Base-by-base conservation (phyloP, 164 flowering plant species). In the Piper betle region DNA sequence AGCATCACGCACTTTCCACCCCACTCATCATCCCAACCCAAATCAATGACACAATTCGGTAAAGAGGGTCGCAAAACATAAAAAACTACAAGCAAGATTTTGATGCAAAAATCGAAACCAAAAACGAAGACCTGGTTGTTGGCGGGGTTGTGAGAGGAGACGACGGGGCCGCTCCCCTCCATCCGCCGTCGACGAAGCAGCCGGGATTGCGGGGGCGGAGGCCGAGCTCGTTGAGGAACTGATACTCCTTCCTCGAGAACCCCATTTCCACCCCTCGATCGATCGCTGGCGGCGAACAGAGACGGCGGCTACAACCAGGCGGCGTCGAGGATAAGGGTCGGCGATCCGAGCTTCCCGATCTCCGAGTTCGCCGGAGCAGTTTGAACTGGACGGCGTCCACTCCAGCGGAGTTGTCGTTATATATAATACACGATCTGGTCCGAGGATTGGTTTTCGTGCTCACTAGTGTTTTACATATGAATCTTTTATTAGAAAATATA, bases 211-310 rank as follows among this genome's bases (percentile, higher is more conserved):
- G 66, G 33, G 96, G 75, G 17, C 77, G 72, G n/a, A 93, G 66
- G 10, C 91, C 94, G 62, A 89, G 69, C 80, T 86, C 96, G 40
- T 62, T 64, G 64, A 93, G 71, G 62, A 93, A 90, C 55, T 80
- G 88, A 65, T 83, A 80, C 72, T 83, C 92, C 69, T 83, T 81
- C 74, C 65, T 80, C 6, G 64, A 84, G 57, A 82, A 86, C 58
- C 80, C 77, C 92, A 84, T 86, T 25, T 43, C 46, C 8, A 15
- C 38, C 11, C 39, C 39, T 57, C 17, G 20, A 25, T 40, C 20
- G 25, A 55, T 25, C 33, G 13, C 37, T 4, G 39, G 33, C 13
- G 58, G 33, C 1, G 57, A 55, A 39, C 57, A 20, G 37, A 33
- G 33, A 7, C 58, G 39, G 10, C 16, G 10, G 37, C 16, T 6